Percentiles rank a stretch among this genome's conserved stretches.
Conservation (phyloP, 805 yeast genomes). For the Tetrapisispora namnaoensis region DNA sequence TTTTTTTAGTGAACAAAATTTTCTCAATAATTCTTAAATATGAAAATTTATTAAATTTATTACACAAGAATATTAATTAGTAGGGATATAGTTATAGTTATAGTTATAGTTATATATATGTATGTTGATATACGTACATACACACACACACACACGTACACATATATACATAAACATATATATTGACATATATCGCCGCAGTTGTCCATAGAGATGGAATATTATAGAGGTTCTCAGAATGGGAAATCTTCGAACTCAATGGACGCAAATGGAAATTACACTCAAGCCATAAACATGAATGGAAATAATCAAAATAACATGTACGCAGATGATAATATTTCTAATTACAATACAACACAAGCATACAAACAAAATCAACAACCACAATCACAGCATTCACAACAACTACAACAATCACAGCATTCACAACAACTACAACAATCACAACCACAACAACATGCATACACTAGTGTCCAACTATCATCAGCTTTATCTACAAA, state of each 20-base stretch:
- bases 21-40: no score
- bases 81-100: no score
- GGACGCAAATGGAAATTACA: background rate
- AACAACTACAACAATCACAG: background rate
- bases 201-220: background rate
- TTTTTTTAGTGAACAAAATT: no score
- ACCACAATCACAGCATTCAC: background rate
- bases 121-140: no score
- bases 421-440: background rate
- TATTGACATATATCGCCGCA: background rate
- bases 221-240: background rate
- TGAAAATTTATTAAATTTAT: no score
- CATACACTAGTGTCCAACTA: background rate
- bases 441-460: background rate
- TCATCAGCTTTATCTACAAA: background rate
- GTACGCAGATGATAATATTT: background rate
- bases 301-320: background rate
- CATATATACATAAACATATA: no score
- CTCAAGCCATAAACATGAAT: background rate
- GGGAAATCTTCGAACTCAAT: background rate
- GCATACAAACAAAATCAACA: no score
- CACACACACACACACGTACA: no score
- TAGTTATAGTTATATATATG: no score
- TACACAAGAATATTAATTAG: no score
- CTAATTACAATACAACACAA: background rate